Base-by-base conservation (phyloP, 2,329 filamentous ascomycete species). In the Paramyrothecium sp. region DNA sequence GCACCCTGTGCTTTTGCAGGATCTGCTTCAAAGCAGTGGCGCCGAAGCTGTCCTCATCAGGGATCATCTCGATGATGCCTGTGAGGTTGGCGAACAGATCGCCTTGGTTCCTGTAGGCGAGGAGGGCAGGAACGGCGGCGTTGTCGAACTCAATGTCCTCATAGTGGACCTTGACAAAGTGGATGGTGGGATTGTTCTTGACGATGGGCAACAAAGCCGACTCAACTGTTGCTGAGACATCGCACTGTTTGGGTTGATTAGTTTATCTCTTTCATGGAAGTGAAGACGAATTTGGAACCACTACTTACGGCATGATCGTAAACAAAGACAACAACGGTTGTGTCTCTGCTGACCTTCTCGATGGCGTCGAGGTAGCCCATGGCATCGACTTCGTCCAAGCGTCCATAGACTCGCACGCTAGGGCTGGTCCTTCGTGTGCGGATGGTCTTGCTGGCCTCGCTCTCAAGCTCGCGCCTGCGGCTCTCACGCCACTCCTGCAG, bases 321-420 rank as follows among this genome's bases (percentile, higher is more conserved):
- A 63, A 99, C 92, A 75, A 94, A 96, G 26, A 99, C 95, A 2
- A 97, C 89, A 2, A 98, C 93, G 3, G 90, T 84, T 0, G 91
- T 94, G 51, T 94, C 90, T 51, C 87, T 76, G 44, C 87, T 81
- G 4, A 94, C 91, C 75, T 92, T 95, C 77, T 99, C 95, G 65
- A 98, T 92, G 56, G 94, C 93, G 73, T 98, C 93, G n/a, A 99
- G 83, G 68, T 96, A 99, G 19, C 93, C 95, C 62, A 89, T 80
- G 8, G 92, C 94, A 78, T 98, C 93, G 1, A 98, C 95, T 58
- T 86, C 83, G 60, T 93, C 89, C 61, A 98, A 78, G 13, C 83
- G 84, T 21, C 95, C 95, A 70, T 90, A 98, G 57, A 89, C 81
- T 62, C 90, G 81, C 61, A 89, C 84, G 65, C 89, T 92, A 1